Evolutionary conservation across 2,329 filamentous ascomycete species (phyloP).

Genomic region (Hypoxylon sp.): DNA sequence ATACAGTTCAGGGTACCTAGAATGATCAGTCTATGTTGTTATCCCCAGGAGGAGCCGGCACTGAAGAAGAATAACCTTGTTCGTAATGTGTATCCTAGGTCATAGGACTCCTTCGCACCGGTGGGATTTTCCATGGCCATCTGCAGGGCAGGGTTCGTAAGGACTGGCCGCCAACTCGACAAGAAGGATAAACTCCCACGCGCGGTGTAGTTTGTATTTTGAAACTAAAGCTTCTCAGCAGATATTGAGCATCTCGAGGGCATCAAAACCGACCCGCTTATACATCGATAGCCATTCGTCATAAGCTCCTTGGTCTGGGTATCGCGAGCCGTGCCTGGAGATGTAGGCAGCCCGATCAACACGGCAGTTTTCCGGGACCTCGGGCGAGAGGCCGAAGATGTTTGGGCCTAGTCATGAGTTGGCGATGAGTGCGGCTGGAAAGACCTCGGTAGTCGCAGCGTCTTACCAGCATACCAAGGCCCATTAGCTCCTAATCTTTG

Average conservation of each 20-base stretch:
- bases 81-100: constrained; percentile 61
- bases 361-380: constrained; percentile 62
- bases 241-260: not conserved
- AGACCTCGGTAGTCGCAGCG: not conserved
- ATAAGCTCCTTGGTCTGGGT: constrained; percentile 68
- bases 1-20: constrained; percentile 59
- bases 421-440: not conserved
- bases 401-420: constrained; percentile 56
- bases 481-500: constrained; percentile 61
- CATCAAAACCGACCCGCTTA: constrained; percentile 47
- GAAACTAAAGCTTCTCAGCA: constrained; percentile 52
- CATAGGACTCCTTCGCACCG: constrained; percentile 67
- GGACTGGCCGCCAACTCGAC: constrained; percentile 63
- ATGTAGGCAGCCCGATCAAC: constrained; percentile 69
- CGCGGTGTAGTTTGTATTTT: constrained; percentile 61
- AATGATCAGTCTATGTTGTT: not conserved
- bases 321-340: constrained; percentile 68
- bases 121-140: constrained; percentile 67
- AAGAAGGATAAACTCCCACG: constrained; percentile 64
- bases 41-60: not conserved
- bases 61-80: constrained; percentile 46
- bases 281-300: constrained; percentile 61
- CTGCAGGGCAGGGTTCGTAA: constrained; percentile 62
- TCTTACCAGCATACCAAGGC: constrained; percentile 59
- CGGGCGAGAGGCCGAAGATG: constrained; percentile 61